These are phyloP conservation scores for Tuber microsphaerosporum DNA, from an alignment of 495 filamentous ascomycete species.

Conservation along the genomic window DNA sequence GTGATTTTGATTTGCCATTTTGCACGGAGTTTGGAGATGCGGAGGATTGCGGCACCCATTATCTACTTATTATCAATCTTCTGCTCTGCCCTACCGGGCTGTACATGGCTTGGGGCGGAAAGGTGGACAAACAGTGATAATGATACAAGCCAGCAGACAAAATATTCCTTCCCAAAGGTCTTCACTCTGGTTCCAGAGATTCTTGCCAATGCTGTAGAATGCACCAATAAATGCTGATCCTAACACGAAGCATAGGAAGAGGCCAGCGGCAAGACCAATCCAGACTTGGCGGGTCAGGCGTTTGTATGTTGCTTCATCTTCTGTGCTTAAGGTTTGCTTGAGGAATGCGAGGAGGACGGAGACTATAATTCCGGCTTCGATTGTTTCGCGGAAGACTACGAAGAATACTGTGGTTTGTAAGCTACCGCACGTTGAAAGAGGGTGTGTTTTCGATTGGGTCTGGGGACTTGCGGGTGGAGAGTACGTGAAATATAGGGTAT, in stretches of 20 bases:
- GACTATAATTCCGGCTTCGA: conserved; percentile 62
- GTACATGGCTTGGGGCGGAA: background rate
- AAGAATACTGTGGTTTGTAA: conserved; percentile 53
- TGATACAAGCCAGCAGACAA: conserved; percentile 54
- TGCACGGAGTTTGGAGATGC: conserved; percentile 62
- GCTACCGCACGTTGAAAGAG: background rate
- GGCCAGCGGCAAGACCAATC: conserved; percentile 51
- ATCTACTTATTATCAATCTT: conserved; percentile 34
- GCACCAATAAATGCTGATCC: conserved; percentile 59
- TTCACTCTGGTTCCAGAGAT: conserved; percentile 54
- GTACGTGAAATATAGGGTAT: background rate
- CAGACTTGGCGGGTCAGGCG: conserved; percentile 55
- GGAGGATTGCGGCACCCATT: conserved; percentile 66
- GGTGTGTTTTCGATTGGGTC: background rate
- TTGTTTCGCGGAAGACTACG: conserved; percentile 63
- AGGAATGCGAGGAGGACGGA: conserved; percentile 65
- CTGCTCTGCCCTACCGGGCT: background rate
- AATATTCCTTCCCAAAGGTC: conserved; percentile 65
- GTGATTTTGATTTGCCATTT: conserved; percentile 64
- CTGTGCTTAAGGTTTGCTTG: conserved; percentile 53
- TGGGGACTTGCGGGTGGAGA: background rate
- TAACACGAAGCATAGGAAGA: conserved; percentile 54
- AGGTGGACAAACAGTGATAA: conserved; percentile 49
- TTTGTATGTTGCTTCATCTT: conserved; percentile 45
- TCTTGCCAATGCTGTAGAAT: conserved; percentile 57